These are phyloP conservation scores for Sanghuangporus sanghuang DNA, from an alignment of 1,284 basidiomycete genomes.

Conservation along the genomic window DNA sequence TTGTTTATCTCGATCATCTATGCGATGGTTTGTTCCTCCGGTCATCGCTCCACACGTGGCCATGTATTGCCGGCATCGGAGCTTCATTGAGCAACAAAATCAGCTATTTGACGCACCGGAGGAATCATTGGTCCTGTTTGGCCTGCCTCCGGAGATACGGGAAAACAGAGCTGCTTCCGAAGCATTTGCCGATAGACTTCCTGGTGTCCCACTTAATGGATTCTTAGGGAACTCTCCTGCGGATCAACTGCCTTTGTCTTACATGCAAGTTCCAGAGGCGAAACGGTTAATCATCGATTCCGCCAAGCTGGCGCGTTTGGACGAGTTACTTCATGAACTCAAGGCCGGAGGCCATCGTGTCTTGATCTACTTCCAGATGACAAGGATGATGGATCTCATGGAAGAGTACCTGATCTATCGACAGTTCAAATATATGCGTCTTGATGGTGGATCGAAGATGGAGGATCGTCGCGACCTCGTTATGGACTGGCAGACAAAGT, in stretches of 20 bases:
- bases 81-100: constrained; percentile 72
- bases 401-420: constrained; percentile 98
- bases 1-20: constrained; percentile 72
- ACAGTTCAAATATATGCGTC: constrained; percentile 94
- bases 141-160: constrained; percentile 67
- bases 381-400: constrained; percentile 99
- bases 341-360: constrained; percentile 94
- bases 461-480: constrained; percentile 99
- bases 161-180: constrained; percentile 57
- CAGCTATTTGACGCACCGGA: constrained; percentile 59
- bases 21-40: constrained; percentile 79
- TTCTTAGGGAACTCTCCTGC: constrained; percentile 63
- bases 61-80: constrained; percentile 71
- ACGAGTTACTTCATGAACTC: constrained; percentile 85
- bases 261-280: constrained; percentile 92
- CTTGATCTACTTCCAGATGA: constrained; percentile 99
- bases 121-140: constrained; percentile 79
- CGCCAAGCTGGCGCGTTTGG: constrained; percentile 90
- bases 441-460: constrained; percentile 94
- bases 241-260: constrained; percentile 78
- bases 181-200: constrained; percentile 48
- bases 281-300: constrained; percentile 97
- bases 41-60: constrained; percentile 84
- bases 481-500: constrained; percentile 98
- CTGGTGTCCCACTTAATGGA: constrained; percentile 64